Conservation (phyloP, 2,329 filamentous ascomycete genomes). For the Exutisphaerella laricina region DNA sequence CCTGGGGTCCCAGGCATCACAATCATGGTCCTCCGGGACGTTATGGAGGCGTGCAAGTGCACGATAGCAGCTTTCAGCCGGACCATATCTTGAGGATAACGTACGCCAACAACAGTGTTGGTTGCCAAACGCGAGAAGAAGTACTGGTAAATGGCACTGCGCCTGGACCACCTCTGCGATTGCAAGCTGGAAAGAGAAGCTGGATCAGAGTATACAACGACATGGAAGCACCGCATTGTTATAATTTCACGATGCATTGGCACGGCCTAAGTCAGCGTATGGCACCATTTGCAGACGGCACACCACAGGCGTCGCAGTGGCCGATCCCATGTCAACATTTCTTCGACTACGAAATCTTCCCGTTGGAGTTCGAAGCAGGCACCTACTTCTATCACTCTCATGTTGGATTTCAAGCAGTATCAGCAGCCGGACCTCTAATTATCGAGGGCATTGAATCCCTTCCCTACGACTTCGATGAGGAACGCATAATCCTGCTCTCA, state of each 20-base stretch:
- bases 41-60: conserved; percentile 19
- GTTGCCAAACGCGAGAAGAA: conserved; percentile 44
- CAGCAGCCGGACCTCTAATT: conserved; percentile 54
- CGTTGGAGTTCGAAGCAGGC: conserved; percentile 50
- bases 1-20: conserved; percentile 14
- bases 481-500: conserved; percentile 50
- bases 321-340: conserved; percentile 57
- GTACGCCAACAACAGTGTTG: conserved; percentile 38
- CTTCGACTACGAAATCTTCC: conserved; percentile 62
- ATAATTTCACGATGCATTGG: conserved; percentile 64
- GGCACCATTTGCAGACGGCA: conserved; percentile 60
- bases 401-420: conserved; percentile 56
- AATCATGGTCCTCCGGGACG: conserved; percentile 12
- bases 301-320: conserved; percentile 58
- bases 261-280: conserved; percentile 57
- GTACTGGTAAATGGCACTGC: conserved; percentile 50
- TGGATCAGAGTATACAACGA: conserved; percentile 59
- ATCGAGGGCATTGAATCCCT: conserved; percentile 44
- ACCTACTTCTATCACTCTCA: conserved; percentile 67
- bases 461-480: conserved; percentile 59
- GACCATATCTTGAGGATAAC: conserved; percentile 46
- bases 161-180: conserved; percentile 47
- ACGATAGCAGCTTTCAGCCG: conserved; percentile 35
- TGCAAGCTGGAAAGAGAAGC: conserved; percentile 43
- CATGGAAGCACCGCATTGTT: conserved; percentile 36